phyloP scores from a whole-genome alignment of 2,329 filamentous ascomycete genomes.

The Fusarium albidum region DNA sequence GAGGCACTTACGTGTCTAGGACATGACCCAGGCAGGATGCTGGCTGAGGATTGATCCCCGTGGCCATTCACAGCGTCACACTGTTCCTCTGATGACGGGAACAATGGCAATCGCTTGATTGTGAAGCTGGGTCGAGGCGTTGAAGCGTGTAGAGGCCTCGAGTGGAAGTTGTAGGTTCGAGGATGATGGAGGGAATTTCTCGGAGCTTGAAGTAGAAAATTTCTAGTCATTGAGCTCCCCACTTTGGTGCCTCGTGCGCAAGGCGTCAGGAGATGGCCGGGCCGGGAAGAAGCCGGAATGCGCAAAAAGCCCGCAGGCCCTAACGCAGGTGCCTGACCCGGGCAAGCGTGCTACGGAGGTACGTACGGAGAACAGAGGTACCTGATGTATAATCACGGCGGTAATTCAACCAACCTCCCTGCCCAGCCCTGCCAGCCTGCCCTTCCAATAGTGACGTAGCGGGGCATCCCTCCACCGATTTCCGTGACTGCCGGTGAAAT shows the following conservation, averaged over 20 bases:
- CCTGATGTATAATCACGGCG: no score
- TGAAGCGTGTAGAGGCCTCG: conserved; percentile 18
- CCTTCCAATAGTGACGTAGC: no score
- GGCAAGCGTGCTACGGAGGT: no score
- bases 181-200: conserved; percentile 25
- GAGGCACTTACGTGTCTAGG: conserved; percentile 42
- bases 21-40: conserved; percentile 40
- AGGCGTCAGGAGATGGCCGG: conserved; percentile 33
- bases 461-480: no score
- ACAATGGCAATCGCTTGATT: conserved; percentile 29
- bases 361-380: no score
- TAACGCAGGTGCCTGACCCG: no score
- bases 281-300: not conserved
- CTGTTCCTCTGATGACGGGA: conserved; percentile 28
- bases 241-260: conserved; percentile 44
- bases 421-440: no score
- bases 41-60: conserved; percentile 35
- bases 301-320: not conserved
- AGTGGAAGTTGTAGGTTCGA: conserved; percentile 20
- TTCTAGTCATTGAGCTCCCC: conserved; percentile 39
- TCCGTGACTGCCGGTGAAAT: no score
- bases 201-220: conserved; percentile 30
- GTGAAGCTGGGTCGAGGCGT: conserved; percentile 26
- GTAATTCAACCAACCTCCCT: no score
- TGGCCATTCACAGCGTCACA: conserved; percentile 39